Percentiles rank a stretch among this genome's conserved stretches.
Evolutionary conservation across 208 protist species (phyloP).

Genomic region (Trypanosoma platydactyli): DNA sequence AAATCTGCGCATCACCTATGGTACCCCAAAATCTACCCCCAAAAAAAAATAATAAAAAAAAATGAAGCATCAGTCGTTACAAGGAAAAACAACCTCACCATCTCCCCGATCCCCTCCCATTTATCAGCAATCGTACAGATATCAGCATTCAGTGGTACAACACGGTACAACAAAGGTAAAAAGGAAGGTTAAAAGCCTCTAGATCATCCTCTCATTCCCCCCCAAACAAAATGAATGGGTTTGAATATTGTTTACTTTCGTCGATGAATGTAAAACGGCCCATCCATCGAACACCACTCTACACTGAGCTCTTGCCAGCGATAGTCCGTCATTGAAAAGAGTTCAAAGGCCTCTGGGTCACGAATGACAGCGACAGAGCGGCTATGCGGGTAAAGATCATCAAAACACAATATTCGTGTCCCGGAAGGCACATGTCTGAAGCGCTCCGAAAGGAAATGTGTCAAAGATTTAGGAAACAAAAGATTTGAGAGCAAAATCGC

Average conservation of each 20-base stretch:
- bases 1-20: neutral
- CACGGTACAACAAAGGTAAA: conserved; percentile 3
- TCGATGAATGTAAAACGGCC: conserved; percentile 60
- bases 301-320: conserved; percentile 61
- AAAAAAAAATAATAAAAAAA: conserved; percentile 20
- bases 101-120: no score
- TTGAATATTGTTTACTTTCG: conserved; percentile 29
- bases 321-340: conserved; percentile 71
- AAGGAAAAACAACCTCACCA: no score
- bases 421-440: conserved; percentile 37
- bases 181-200: no score
- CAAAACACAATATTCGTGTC: conserved; percentile 63
- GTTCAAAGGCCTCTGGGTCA: conserved; percentile 61
- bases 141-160: conserved; percentile 8
- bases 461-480: conserved; percentile 62
- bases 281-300: conserved; percentile 59
- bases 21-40: neutral
- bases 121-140: neutral
- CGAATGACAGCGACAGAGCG: conserved; percentile 44
- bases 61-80: neutral
- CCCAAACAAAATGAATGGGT: neutral
- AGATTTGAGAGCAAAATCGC: conserved; percentile 74
- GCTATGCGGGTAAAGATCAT: conserved; percentile 68
- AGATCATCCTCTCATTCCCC: neutral
- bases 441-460: conserved; percentile 62